phyloP scores from a whole-genome alignment of 306 rosid genomes.

The Vicia villosa region DNA sequence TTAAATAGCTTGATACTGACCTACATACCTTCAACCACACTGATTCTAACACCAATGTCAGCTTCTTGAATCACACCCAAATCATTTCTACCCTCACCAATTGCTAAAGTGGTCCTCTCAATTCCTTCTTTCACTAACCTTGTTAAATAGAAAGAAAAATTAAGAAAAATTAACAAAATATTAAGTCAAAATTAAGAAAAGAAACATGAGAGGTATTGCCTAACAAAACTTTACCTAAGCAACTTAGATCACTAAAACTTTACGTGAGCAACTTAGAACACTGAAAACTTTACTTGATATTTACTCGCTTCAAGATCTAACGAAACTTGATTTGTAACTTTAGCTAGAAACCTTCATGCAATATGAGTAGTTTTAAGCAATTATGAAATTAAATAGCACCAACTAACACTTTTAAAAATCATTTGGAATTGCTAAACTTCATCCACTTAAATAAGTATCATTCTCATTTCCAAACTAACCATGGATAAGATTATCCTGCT shows the following conservation, averaged over 20 bases:
- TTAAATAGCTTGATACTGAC: constrained; percentile 55
- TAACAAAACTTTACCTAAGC: no score
- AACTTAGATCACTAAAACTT: no score
- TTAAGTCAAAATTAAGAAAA: no score
- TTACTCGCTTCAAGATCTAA: constrained; percentile 83
- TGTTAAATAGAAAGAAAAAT: no score
- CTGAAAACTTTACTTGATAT: constrained; percentile 62
- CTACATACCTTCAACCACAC: constrained; percentile 99
- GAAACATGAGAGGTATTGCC: no score
- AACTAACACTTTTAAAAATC: constrained; percentile 27
- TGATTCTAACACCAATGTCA: constrained; percentile 97
- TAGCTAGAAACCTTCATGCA: constrained; percentile 83
- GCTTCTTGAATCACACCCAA: constrained; percentile 99
- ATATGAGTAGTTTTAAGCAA: constrained; percentile 31
- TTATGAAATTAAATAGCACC: constrained; percentile 24
- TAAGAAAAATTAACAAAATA: no score
- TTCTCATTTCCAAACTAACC: constrained; percentile 52
- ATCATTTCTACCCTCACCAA: constrained; percentile 99
- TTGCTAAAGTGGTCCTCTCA: no score
- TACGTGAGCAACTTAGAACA: background rate
- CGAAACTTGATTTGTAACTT: constrained; percentile 81
- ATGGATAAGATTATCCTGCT: constrained; percentile 95
- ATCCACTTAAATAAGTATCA: constrained; percentile 24
- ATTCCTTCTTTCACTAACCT: constrained; percentile 95
- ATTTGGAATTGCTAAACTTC: constrained; percentile 21